A percentile compares a stretch with the other conserved stretches of the same genome.
These are phyloP conservation scores for Lotus japonicus DNA, from an alignment of 306 rosid species.

Conservation along the genomic window DNA sequence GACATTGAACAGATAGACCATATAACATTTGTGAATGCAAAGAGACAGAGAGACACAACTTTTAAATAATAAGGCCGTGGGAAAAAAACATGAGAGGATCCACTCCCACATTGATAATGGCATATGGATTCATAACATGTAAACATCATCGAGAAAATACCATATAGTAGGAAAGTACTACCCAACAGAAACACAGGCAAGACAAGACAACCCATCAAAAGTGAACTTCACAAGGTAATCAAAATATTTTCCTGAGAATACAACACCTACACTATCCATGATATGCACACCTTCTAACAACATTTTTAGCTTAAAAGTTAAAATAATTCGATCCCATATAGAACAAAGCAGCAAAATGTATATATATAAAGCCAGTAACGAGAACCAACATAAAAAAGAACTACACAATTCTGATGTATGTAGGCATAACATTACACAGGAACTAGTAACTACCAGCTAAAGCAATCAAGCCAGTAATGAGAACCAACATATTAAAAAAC, in stretches of 20 bases:
- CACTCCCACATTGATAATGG: neutral
- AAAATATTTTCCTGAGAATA: neutral
- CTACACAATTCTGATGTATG: neutral
- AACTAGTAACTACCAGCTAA: neutral
- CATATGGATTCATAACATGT: neutral
- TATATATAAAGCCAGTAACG: no score
- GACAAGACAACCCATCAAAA: neutral
- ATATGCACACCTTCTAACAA: neutral
- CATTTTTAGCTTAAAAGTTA: neutral
- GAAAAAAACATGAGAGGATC: neutral
- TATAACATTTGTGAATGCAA: neutral
- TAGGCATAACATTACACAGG: neutral
- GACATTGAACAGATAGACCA: neutral
- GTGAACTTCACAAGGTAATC: neutral
- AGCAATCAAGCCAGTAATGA: neutral
- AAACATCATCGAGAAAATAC: neutral
- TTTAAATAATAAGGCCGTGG: neutral
- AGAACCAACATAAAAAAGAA: no score
- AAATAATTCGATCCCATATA: neutral
- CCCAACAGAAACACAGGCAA: neutral
- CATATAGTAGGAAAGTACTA: neutral
- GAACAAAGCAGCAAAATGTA: neutral
- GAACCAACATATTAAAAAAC: neutral
- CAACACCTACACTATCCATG: neutral
- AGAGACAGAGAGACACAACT: neutral